Conservation (phyloP, 176 grass and related monocot species). For the Leersia perrieri region DNA sequence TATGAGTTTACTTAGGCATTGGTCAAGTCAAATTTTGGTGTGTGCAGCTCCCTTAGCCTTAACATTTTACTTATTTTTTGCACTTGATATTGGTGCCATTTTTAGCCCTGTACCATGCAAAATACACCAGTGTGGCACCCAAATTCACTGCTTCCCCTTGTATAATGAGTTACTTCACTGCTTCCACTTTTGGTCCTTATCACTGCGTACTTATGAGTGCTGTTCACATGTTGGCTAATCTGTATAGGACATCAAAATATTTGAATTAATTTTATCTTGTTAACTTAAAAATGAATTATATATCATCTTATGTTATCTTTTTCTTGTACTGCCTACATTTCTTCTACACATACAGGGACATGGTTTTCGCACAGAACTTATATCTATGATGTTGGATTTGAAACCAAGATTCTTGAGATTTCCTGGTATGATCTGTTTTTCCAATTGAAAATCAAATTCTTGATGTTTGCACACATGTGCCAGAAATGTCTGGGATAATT, state of each 20-base stretch:
- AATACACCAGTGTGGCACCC: not conserved
- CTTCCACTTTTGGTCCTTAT: not conserved
- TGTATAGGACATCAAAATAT: not conserved
- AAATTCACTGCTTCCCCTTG: not conserved
- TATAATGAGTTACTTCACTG: slow-evolving; percentile 3
- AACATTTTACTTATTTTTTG: slow-evolving; percentile 3
- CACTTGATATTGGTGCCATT: not conserved
- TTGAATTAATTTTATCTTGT: not conserved
- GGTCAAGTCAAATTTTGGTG: not conserved
- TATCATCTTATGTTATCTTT: too few relatives aligned
- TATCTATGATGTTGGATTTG: slow-evolving; percentile 84
- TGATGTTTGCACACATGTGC: not conserved
- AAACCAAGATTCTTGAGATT: slow-evolving; percentile 89
- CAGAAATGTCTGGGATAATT: not conserved
- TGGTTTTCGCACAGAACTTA: slow-evolving; percentile 78
- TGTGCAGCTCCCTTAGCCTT: not conserved
- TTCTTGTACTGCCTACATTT: not conserved
- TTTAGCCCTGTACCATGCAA: not conserved
- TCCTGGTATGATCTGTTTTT: slow-evolving; percentile 59
- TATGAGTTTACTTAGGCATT: too few relatives aligned
- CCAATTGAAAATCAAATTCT: not conserved
- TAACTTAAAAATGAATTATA: not conserved
- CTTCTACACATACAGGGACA: slow-evolving; percentile 52
- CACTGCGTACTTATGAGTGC: not conserved
- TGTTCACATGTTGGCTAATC: not conserved